phyloP scores from a whole-genome alignment of 805 yeast species.

The Yarrowia sp. region DNA sequence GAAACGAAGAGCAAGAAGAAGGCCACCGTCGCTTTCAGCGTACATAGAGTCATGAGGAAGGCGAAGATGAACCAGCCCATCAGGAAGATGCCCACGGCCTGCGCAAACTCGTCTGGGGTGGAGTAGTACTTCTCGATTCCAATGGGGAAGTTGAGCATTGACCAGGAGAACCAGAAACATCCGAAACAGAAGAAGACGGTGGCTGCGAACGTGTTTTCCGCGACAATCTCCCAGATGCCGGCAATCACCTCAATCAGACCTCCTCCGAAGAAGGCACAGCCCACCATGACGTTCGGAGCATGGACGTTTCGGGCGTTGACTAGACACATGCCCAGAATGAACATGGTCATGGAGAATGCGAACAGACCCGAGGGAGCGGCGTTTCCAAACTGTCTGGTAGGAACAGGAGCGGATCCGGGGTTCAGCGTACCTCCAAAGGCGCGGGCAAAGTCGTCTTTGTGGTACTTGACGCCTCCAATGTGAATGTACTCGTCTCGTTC shows the following conservation, averaged over 20 bases:
- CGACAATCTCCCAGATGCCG: conserved; percentile 71
- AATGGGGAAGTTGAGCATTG: conserved; percentile 58
- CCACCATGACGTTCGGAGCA: conserved; percentile 61
- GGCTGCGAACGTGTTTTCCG: conserved; percentile 70
- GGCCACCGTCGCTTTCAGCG: conserved; percentile 69
- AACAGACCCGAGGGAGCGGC: conserved; percentile 68
- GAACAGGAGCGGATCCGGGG: conserved; percentile 43
- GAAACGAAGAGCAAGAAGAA: conserved; percentile 63
- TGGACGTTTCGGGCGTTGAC: conserved; percentile 63
- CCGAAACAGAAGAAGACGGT: conserved; percentile 56
- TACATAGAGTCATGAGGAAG: conserved; percentile 58
- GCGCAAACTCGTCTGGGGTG: conserved; percentile 49
- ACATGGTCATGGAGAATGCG: conserved; percentile 66
- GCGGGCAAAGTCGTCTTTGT: conserved; percentile 61
- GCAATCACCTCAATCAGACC: conserved; percentile 65
- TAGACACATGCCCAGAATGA: conserved; percentile 62
- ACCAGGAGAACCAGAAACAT: conserved; percentile 73
- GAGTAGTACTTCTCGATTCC: conserved; percentile 53
- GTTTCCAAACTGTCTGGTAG: conserved; percentile 61
- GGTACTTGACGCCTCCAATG: conserved; percentile 70
- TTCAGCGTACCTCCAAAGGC: conserved; percentile 56
- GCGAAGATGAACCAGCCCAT: conserved; percentile 71
- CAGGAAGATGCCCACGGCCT: conserved; percentile 65
- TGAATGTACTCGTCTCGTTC: conserved; percentile 66
- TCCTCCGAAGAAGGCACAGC: conserved; percentile 68